These are phyloP conservation scores for Protomyces arabidopsidicola DNA, from an alignment of 1,139 yeast genomes.

Conservation along the genomic window DNA sequence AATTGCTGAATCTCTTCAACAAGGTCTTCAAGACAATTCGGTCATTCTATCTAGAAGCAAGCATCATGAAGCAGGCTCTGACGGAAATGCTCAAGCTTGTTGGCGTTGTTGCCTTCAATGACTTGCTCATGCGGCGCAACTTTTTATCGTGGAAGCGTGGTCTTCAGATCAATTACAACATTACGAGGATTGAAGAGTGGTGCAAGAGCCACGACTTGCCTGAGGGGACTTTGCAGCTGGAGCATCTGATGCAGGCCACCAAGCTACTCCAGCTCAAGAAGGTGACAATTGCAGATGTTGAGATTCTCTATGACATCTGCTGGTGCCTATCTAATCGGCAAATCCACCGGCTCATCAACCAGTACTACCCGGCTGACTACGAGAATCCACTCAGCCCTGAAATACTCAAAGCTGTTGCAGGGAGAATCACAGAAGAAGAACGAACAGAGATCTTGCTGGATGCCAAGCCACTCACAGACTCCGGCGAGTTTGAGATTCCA, in stretches of 20 bases:
- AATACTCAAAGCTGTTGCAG: slow-evolving; percentile 77
- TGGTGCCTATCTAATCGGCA: slow-evolving; percentile 90
- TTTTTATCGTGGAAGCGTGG: slow-evolving; percentile 98
- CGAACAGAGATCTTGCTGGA: slow-evolving; percentile 44
- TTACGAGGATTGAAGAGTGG: slow-evolving; percentile 97
- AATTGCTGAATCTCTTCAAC: slow-evolving; percentile 81
- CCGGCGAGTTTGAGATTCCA: slow-evolving; percentile 81
- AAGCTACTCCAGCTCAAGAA: slow-evolving; percentile 79
- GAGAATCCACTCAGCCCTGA: slow-evolving; percentile 89
- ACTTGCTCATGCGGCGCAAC: slow-evolving; percentile 88
- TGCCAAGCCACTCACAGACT: slow-evolving; percentile 56
- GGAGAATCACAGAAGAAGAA: slow-evolving; percentile 61
- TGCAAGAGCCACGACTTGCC: slow-evolving; percentile 91
- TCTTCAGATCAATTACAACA: slow-evolving; percentile 90
- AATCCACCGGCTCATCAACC: slow-evolving; percentile 79
- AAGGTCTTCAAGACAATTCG: slow-evolving; percentile 91
- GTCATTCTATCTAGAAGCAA: slow-evolving; percentile 79
- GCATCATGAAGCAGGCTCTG: slow-evolving; percentile 79
- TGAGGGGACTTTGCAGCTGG: slow-evolving; percentile 82
- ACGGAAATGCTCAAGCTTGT: slow-evolving; percentile 79
- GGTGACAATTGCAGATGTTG: slow-evolving; percentile 71
- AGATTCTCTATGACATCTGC: slow-evolving; percentile 89
- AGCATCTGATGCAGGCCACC: slow-evolving; percentile 89
- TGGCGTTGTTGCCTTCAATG: slow-evolving; percentile 93
- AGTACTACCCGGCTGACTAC: slow-evolving; percentile 88